Percentiles rank a stretch among this genome's conserved stretches.
phyloP scores from a whole-genome alignment of 2,329 filamentous ascomycete species.

The Diaporthe australafricana region DNA sequence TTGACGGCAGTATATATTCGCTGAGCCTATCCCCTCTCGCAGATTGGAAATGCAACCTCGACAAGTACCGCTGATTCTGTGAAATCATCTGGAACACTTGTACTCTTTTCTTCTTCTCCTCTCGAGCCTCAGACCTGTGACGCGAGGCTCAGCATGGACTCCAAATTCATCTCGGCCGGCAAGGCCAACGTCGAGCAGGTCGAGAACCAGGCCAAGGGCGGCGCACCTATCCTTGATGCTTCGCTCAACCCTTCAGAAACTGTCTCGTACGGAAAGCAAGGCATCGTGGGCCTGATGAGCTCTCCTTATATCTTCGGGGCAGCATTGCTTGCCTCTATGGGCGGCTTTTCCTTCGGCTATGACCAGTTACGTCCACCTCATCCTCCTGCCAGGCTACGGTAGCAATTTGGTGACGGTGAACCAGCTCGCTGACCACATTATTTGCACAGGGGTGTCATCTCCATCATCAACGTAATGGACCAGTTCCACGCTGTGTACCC shows the following conservation, averaged over 20 bases:
- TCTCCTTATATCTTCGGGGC: constrained; percentile 56
- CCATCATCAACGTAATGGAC: constrained; percentile 60
- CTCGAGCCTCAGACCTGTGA: constrained; percentile 1
- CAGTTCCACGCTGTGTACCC: constrained; percentile 55
- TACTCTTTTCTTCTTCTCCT: neutral
- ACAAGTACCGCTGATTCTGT: constrained; percentile 5
- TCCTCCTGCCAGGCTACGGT: neutral
- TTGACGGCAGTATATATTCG: constrained; percentile 22
- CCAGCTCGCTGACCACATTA: constrained; percentile 8
- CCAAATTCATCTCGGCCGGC: constrained; percentile 18
- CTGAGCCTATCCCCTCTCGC: constrained; percentile 12
- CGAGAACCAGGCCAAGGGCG: neutral
- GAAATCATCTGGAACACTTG: neutral
- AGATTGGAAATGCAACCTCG: constrained; percentile 5
- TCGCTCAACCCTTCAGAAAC: constrained; percentile 21
- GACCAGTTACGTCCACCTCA: constrained; percentile 35
- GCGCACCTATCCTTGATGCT: constrained; percentile 2
- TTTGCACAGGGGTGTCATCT: constrained; percentile 47
- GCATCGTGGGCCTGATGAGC: constrained; percentile 47
- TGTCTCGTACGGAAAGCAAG: constrained; percentile 44
- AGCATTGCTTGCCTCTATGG: constrained; percentile 45
- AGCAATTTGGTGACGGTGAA: too few species aligned
- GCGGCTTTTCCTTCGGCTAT: constrained; percentile 55
- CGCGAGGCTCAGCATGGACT: neutral
- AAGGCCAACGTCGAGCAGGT: constrained; percentile 17